Base-by-base conservation (phyloP, 805 yeast species). In the Monosporozyma servazzii region DNA sequence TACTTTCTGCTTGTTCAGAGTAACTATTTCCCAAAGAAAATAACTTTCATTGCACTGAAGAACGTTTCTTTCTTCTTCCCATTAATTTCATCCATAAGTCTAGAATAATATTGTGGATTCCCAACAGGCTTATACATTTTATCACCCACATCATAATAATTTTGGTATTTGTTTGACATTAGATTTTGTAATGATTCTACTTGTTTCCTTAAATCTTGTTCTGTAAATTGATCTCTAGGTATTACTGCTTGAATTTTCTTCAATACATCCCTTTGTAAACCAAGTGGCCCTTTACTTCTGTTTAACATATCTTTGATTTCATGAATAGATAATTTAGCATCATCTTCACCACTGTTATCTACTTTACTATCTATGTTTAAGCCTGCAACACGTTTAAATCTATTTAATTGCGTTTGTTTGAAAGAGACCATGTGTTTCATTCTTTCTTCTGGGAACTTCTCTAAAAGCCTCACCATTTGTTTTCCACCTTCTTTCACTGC, bases 61-160 rank as follows among this genome's bases (percentile, higher is more conserved):
- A 84, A 66, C 15, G 78, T 76, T 67, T 86, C 95, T 65, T 79
- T 82, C 61, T 77, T 76, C 60, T 82, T 82, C 23, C 91, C 90
- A 53, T 76, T 73, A 42, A 89, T 76, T 64, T 88, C 95, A 27
- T 76, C 74, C 68, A 84, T 57, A 49, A 89, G 73, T 61, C 93
- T 76, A 41, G 75, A 77, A 62, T 89, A 89, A 63, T 89, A 89
- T 46, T 75, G 67, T 2, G 95, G 88, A 67, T 88, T 86, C 1
- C 96, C 96, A 60, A 83, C 82, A n/a, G 97, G 97, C 57, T 68
- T 74, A 60, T 79, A 68, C 56, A 89, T 68, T 63, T 84, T 84
- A 44, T 80, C 84, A 51, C 82, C 82, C 36, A 81, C 75, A 54
- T 76, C 72, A 64, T 86, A 86, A 61, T 80, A 80, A 53, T 77